Base-by-base conservation (phyloP, 352 stramenopile genomes). In the Achlya hypogyna region DNA sequence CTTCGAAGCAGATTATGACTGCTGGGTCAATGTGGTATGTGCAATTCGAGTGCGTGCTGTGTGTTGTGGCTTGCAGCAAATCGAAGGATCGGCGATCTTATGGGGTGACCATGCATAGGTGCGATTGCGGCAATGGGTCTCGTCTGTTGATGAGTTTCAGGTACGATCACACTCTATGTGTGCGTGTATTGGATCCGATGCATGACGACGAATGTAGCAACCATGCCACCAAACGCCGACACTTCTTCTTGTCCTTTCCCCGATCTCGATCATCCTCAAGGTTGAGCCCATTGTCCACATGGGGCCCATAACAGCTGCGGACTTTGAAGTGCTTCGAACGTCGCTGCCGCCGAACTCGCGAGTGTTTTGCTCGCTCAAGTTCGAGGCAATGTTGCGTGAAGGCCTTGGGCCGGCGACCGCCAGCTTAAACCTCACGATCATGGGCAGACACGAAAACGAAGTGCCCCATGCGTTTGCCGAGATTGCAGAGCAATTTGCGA, bases 1-100 rank as follows among this genome's bases (percentile, higher is more conserved):
- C 31, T 67, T 67, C 28, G 60, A 67, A 51, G 60, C 45, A 43
- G 60, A 67, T 22, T 67, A 67, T 18, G 60, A 67, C 40, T 67
- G 60, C 60, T 67, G 60, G 60, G 60, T 67, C 20, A 67, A 67
- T 16, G 42, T 67, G 51, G 60, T 67, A 67, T 16, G 60, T 51
- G 31, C 49, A 38, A n/a, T n/a, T n/a, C n/a, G n/a, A n/a, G n/a
- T n/a, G n/a, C n/a, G n/a, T n/a, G n/a, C n/a, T 45, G 38, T 27
- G 27, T 27, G 51, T 38, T 38, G 2, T 60, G 1, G 31, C 31
- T 28, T 47, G 54, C 6, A 20, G 52, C n/a, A n/a, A n/a, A n/a
- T n/a, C n/a, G 20, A 45, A 22, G 6, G 43, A 53, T 65, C 43
- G 2, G 31, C 49, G 31, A 56, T 56, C 49, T 56, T 10, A 56